Base-by-base conservation (phyloP, 768 basidiomycete species). In the Macrolepiota fuliginosa region DNA sequence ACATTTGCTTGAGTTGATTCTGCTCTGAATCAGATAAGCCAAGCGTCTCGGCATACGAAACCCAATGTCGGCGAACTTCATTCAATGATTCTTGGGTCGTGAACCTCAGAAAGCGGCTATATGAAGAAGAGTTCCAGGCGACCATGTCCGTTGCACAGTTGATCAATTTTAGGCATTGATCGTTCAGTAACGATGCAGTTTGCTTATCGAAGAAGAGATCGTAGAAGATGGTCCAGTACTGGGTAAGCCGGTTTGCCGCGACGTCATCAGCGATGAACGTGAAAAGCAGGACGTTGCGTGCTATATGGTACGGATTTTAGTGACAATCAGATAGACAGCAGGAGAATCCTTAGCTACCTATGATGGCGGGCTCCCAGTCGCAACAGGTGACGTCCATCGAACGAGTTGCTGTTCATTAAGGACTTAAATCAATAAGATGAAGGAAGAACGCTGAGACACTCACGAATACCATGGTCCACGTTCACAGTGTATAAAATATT, bases 401-500 rank as follows among this genome's bases (percentile, higher is more conserved):
- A 22, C 80, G 72, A 32, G 61, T 54, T 19, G 57, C 74, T 73
- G 39, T 12, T 22, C 15, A n/a, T 6, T 49, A 29, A n/a, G n/a
- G n/a, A 39, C 56, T 63, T 61, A 47, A 17, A 57, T 29, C 32
- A 36, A 32, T 13, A 13, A 27, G 17, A 12, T 27, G 58, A 19
- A 17, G 54, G 27, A 25, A 9, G 54, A 24, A 42, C 24, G 24
- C 50, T 1, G n/a, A n/a, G n/a, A n/a, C 2, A 17, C 71, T 62
- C 56, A 76, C 76, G 57, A 24, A 56, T 40, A 9, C 42, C 61
- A 19, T 64, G 63, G 58, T 77, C 74, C n/a, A 66, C 61, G 62
- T 69, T 70, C 1, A 83, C 58, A 0, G 84, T 85, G 66, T 81
- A 83, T 13, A 87, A 61, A 9, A 86, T 77, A 57, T 77, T 83